Conservation (phyloP, 768 basidiomycete genomes). For the Mrakia blollopis region DNA sequence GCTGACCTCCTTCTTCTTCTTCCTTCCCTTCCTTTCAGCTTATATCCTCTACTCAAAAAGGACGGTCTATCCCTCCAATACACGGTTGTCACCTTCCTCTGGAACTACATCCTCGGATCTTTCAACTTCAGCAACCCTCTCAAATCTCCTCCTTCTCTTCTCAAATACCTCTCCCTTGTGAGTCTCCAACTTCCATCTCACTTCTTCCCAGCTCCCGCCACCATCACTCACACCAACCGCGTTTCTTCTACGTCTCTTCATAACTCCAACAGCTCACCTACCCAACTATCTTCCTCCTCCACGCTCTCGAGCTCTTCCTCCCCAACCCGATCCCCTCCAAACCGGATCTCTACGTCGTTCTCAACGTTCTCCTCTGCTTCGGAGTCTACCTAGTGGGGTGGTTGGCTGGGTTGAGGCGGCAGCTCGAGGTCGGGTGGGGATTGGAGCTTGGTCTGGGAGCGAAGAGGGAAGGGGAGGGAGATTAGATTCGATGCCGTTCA, state of each 20-base stretch:
- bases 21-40: conserved; percentile 50
- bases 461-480: not conserved
- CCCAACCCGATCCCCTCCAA: conserved; percentile 63
- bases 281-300: conserved; percentile 53
- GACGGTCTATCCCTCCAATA: conserved; percentile 77
- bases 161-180: conserved; percentile 44
- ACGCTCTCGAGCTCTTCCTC: conserved; percentile 60
- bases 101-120: conserved; percentile 79
- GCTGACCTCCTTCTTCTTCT: not conserved
- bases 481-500: too few species aligned
- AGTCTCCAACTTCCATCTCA: conserved; percentile 1
- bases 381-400: conserved; percentile 76
- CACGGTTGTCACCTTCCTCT: conserved; percentile 59
- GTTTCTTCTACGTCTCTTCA: conserved; percentile 49
- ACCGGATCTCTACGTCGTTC: conserved; percentile 76
- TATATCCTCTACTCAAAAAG: conserved; percentile 82
- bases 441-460: not conserved
- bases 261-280: conserved; percentile 58
- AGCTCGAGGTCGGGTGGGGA: conserved; percentile 73
- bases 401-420: conserved; percentile 82
- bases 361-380: conserved; percentile 76
- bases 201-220: not conserved
- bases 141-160: conserved; percentile 47
- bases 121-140: conserved; percentile 52
- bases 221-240: not conserved